A percentile compares a stretch with the other conserved stretches of the same genome.
These are phyloP conservation scores for Fusarium albosuccineum DNA, from an alignment of 2,329 filamentous ascomycete species.

Conservation along the genomic window DNA sequence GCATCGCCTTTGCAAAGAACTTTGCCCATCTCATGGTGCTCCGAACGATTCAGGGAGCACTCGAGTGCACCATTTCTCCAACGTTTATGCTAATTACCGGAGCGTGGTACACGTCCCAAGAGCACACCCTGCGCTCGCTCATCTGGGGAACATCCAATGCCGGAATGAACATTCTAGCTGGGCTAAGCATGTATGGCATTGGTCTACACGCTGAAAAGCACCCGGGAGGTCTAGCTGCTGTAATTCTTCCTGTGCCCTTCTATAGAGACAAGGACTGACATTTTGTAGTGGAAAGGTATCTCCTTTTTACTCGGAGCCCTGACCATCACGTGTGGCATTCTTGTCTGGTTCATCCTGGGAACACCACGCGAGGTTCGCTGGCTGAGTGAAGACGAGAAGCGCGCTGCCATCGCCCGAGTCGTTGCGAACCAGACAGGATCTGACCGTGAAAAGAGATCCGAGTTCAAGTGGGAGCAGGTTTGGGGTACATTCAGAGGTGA, in stretches of 20 bases:
- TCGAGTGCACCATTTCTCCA: conserved; percentile 49
- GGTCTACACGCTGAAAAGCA: conserved; percentile 38
- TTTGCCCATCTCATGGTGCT: conserved; percentile 45
- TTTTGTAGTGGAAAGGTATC: not conserved
- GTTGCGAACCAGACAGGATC: conserved; percentile 47
- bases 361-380: conserved; percentile 50
- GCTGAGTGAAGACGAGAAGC: conserved; percentile 49
- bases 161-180: conserved; percentile 50
- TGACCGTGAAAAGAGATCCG: conserved; percentile 43
- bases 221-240: conserved; percentile 37
- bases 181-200: conserved; percentile 47
- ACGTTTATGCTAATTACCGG: conserved; percentile 50
- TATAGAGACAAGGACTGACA: not conserved
- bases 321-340: conserved; percentile 42
- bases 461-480: conserved; percentile 49
- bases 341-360: conserved; percentile 47
- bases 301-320: conserved; percentile 46
- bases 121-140: conserved; percentile 48
- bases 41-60: conserved; percentile 46
- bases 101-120: conserved; percentile 50
- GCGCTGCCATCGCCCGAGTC: conserved; percentile 46
- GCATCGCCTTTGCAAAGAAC: conserved; percentile 4
- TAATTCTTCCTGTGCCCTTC: not conserved
- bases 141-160: conserved; percentile 51
- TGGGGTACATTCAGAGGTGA: conserved; percentile 44